Base-by-base conservation (phyloP, 2,329 filamentous ascomycete species). In the Aspergillus candidus region DNA sequence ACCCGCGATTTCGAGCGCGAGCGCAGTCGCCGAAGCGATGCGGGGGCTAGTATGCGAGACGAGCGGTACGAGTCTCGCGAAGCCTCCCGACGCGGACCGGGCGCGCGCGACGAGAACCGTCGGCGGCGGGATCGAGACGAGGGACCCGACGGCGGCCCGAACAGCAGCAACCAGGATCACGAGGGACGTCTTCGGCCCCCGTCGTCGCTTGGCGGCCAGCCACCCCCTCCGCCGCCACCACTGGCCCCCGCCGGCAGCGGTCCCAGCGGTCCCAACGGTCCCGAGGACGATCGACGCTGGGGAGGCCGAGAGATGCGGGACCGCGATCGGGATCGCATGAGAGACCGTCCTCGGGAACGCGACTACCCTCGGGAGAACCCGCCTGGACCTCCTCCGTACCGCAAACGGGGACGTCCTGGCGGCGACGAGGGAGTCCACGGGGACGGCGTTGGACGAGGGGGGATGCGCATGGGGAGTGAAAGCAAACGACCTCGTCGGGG, bases 401-500 rank as follows among this genome's bases (percentile, higher is more conserved):
- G 65, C 42, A 69, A 69, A 45, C 65, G 66, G 41, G 61, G 63
- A 41, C 62, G 64, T 34, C 57, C 60, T 13, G 66, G 65, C 38
- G 59, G 58, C 13, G 62, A 67, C 4, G 61, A 62, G 35, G 52
- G 52, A 31, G 57, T 53, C 39, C 57, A 54, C 33, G 56, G 52
- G 27, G 58, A 61, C 12, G 45, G 56, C 32, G 54, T 54, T 31
- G 56, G 51, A 12, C 58, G 67, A 30, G 60, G 64, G 32, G 67
- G 66, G n/a, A 60, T 57, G 44, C 56, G 68, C n/a, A 62, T 61
- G 50, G 62, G 65, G 11, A 60, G 60, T 43, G 68, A 71, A 11
- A 69, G 54, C 48, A 71, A 71, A 51, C 63, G 68, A 35, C 58
- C 63, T 36, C 65, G 68, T 44, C 62, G 68, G 40, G 68, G 68